Percentiles rank a stretch among this genome's conserved stretches.
phyloP scores from a whole-genome alignment of 805 yeast species.

The Wickerhamomyces hampshirensis region DNA sequence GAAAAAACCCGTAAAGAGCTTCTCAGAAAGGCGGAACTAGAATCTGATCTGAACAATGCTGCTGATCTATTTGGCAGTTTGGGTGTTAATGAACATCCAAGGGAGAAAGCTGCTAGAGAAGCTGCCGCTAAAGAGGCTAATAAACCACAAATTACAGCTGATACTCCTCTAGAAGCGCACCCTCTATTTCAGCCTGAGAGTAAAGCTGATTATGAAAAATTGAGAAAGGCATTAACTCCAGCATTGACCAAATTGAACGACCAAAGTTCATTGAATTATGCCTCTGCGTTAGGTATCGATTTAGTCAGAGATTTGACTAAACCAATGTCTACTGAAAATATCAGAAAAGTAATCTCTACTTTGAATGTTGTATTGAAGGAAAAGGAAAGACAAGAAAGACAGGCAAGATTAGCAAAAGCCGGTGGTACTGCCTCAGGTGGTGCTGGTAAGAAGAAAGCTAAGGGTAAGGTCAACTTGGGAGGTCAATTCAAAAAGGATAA shows the following conservation, averaged over 20 bases:
- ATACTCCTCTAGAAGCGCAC: conserved; percentile 64
- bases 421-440: conserved; percentile 90
- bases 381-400: conserved; percentile 87
- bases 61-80: conserved; percentile 83
- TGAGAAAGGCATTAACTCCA: conserved; percentile 66
- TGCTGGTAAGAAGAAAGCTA: conserved; percentile 88
- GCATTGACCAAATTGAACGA: conserved; percentile 57
- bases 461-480: conserved; percentile 57
- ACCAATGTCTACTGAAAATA: conserved; percentile 77
- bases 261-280: conserved; percentile 59
- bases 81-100: conserved; percentile 46
- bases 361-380: conserved; percentile 76
- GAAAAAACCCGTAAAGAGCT: conserved; percentile 69
- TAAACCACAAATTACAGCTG: conserved; percentile 36
- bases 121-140: conserved; percentile 30
- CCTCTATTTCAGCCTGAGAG: conserved; percentile 83
- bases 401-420: conserved; percentile 71
- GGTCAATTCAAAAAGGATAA: conserved; percentile 63
- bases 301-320: conserved; percentile 77
- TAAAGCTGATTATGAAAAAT: conserved; percentile 72
- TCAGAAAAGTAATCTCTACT: conserved; percentile 82
- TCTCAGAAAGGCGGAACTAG: conserved; percentile 73
- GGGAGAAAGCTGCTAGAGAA: conserved; percentile 33
- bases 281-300: conserved; percentile 76
- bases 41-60: conserved; percentile 87